These are phyloP conservation scores for Pouteria glomerata DNA, from an alignment of 148 eudicot genomes.

Conservation along the genomic window DNA sequence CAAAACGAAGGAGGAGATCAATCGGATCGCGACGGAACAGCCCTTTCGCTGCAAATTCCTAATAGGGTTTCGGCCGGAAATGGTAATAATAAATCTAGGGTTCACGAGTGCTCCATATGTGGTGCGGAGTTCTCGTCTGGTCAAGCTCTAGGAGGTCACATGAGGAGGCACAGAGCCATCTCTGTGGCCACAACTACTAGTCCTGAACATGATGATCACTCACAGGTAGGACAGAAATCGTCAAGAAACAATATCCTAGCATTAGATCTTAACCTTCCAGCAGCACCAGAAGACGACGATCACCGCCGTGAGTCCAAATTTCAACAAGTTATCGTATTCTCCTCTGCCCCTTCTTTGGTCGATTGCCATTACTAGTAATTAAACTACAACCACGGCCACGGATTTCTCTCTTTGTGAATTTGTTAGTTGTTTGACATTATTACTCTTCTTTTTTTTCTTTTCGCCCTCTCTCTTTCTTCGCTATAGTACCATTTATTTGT, in stretches of 20 bases:
- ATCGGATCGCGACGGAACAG: background rate
- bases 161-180: slow-evolving; percentile 51
- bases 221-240: slow-evolving; percentile 17
- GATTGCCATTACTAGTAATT: slow-evolving; percentile 74
- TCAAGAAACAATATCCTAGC: slow-evolving; percentile 26
- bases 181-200: background rate
- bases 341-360: slow-evolving; percentile 52
- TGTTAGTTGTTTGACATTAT: too few species aligned
- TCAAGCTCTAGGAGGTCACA: slow-evolving; percentile 52
- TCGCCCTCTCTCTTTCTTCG: too few species aligned
- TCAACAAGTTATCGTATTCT: slow-evolving; percentile 54
- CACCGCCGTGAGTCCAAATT: slow-evolving; percentile 29
- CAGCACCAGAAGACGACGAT: slow-evolving; percentile 57
- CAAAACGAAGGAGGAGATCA: background rate
- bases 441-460: too few species aligned
- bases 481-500: too few species aligned
- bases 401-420: background rate
- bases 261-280: slow-evolving; percentile 70
- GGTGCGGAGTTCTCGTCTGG: slow-evolving; percentile 46
- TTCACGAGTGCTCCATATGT: slow-evolving; percentile 44
- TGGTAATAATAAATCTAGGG: slow-evolving; percentile 12
- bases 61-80: background rate
- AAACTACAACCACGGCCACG: background rate
- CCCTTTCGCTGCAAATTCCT: slow-evolving; percentile 41
- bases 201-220: background rate